These are phyloP conservation scores for Magnusiomyces magnusii DNA, from an alignment of 1,139 yeast genomes.

Conservation along the genomic window DNA sequence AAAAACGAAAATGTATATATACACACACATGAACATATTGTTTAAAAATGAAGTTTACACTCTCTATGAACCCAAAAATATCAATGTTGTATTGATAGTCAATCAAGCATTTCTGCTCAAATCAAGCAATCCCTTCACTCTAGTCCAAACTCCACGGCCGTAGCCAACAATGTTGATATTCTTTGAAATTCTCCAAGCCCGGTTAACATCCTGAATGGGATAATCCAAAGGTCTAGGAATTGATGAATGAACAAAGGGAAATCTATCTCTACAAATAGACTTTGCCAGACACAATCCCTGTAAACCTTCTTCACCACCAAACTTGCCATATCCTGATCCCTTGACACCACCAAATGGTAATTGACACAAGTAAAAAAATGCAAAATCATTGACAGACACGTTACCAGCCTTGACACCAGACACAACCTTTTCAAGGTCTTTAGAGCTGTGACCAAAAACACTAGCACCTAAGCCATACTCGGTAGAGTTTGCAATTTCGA, in stretches of 20 bases:
- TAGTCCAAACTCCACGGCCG: conserved; percentile 60
- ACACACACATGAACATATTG: too few relatives aligned
- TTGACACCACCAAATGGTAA: conserved; percentile 93
- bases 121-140: conserved; percentile 45
- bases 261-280: conserved; percentile 76
- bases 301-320: conserved; percentile 95
- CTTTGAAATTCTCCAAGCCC: conserved; percentile 82
- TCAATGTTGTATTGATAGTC: neutral
- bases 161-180: conserved; percentile 85
- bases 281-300: conserved; percentile 82
- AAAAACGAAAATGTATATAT: too few relatives aligned
- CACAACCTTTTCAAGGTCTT: conserved; percentile 52
- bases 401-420: conserved; percentile 68
- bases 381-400: conserved; percentile 95
- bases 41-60: too few relatives aligned
- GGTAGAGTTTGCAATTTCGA: conserved; percentile 76
- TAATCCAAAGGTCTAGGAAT: conserved; percentile 88
- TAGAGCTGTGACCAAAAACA: conserved; percentile 61
- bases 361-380: conserved; percentile 91
- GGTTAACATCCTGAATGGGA: conserved; percentile 72
- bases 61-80: neutral
- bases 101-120: conserved; percentile 24
- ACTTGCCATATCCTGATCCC: conserved; percentile 93
- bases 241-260: conserved; percentile 63
- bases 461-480: conserved; percentile 89